Conservation (phyloP, 2,329 filamentous ascomycete genomes). For the Alternaria sp. region DNA sequence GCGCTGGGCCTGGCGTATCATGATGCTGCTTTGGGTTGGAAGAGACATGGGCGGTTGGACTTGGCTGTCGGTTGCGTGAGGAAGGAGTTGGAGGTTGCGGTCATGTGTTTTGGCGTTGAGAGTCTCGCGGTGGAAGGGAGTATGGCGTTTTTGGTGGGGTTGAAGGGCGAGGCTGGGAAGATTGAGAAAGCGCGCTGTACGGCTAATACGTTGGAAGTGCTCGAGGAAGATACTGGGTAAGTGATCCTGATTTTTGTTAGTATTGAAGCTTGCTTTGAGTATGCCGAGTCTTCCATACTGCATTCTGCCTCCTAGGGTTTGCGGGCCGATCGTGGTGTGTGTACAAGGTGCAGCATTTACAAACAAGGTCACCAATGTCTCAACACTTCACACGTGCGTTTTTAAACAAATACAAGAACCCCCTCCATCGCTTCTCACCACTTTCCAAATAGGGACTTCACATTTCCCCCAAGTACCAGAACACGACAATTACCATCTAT, state of each 20-base stretch:
- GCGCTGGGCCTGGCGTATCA: constrained; percentile 30
- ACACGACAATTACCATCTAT: no score
- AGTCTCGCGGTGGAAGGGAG: constrained; percentile 20
- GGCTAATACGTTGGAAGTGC: not conserved
- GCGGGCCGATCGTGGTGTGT: not conserved
- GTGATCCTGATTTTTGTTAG: not conserved
- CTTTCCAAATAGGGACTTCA: no score
- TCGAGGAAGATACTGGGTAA: not conserved
- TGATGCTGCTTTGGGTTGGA: constrained; percentile 27
- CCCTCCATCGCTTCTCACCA: no score
- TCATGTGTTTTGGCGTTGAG: constrained; percentile 20
- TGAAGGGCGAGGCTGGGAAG: constrained; percentile 4
- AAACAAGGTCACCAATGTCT: not conserved
- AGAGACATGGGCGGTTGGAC: constrained; percentile 23
- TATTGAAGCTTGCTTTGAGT: not conserved
- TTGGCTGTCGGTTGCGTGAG: constrained; percentile 18
- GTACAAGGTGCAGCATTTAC: not conserved
- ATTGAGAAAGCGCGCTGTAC: not conserved
- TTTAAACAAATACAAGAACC: no score
- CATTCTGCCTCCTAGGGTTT: not conserved
- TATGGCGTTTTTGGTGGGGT: constrained; percentile 8
- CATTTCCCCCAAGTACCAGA: no score
- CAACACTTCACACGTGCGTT: no score
- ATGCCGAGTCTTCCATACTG: not conserved
- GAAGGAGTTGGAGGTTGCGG: constrained; percentile 22